Evolutionary conservation across 164 flowering plant species (phyloP).

Genomic region (Amborella trichopoda): DNA sequence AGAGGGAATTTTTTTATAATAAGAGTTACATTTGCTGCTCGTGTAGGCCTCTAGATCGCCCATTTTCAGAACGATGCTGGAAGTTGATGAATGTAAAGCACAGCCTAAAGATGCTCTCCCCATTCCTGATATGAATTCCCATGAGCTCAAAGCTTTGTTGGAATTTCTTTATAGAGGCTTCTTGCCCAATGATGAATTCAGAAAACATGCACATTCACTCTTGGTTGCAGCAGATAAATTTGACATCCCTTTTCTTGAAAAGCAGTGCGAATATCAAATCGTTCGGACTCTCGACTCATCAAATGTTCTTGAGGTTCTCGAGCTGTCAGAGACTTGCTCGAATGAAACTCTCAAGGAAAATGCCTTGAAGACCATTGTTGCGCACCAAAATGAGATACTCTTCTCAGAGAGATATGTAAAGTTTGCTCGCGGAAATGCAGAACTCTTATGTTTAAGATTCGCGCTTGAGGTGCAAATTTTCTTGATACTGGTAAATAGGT

Average conservation of each 20-base stretch:
- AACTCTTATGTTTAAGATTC: too few relatives aligned
- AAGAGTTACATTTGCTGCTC: too few relatives aligned
- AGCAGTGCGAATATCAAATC: slow-evolving; percentile 45
- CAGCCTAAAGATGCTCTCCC: slow-evolving; percentile 37
- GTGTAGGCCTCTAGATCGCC: slow-evolving; percentile 74
- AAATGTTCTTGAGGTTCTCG: slow-evolving; percentile 57
- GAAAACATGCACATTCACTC: slow-evolving; percentile 44
- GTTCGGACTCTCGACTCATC: slow-evolving; percentile 29
- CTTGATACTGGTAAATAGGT: too few relatives aligned
- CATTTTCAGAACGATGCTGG: slow-evolving; percentile 68
- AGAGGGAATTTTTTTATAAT: too few relatives aligned
- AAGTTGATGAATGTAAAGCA: slow-evolving; percentile 68
- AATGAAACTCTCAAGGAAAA: slow-evolving; percentile 36
- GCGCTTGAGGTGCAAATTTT: too few relatives aligned
- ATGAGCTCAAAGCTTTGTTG: slow-evolving; percentile 60
- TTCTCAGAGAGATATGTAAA: slow-evolving; percentile 44
- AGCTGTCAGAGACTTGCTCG: slow-evolving; percentile 51
- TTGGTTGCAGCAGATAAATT: slow-evolving; percentile 68
- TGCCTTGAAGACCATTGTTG: slow-evolving; percentile 42
- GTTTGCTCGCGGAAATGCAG: slow-evolving; percentile 62
- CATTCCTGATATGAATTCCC: slow-evolving; percentile 50
- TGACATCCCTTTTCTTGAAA: slow-evolving; percentile 47
- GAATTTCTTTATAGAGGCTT: slow-evolving; percentile 69
- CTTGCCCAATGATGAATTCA: slow-evolving; percentile 30
- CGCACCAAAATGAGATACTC: slow-evolving; percentile 48